Evolutionary conservation across 306 rosid genomes (phyloP), one percentile per base, ranked within the genome.

Genomic region (Cucurbita pepo): DNA sequence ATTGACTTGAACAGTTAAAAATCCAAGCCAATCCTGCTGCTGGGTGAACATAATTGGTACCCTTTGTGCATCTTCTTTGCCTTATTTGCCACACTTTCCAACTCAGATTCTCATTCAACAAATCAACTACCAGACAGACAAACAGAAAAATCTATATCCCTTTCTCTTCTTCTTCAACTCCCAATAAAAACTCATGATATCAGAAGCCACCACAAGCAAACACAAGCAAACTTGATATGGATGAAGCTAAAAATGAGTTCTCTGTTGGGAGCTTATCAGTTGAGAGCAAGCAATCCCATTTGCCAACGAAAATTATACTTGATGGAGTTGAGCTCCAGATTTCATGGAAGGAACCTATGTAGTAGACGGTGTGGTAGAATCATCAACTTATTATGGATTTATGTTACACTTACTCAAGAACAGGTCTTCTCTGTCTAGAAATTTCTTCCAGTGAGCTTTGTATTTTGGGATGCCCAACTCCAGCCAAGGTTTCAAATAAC

Each of bases 401-500:
- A 90, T 86, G 59, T 94, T 94, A 88, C 98, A 94, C 78, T 94
- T 92, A n/a, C 95, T 89, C 85, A 94, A 87, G 87, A 90, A 89
- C 74, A 79, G 88, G 79, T 94, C 89, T 48, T 86, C 92, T 81
- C 78, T 87, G 87, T 81, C 89, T 80, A 89, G 54, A 84, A 76
- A 94, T 80, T 77, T 87, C 89, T 82, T 94, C 98, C 98, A 94
- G 75, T 82, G 81, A 81, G 78, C 77, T 60, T 77, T 90, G 73
- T 90, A 94, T 66, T 86, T 83, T 22, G 96, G 90, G 77, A 94
- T 94, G 74, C 98, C 98, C 86, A 94, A 80, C 77, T 94, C 98
- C 63, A 93, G 90, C 98, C 98, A 93, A 54, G 98, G 98, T 78
- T 93, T 93, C 96, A 93, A 90, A 76, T 94, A 85, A 61, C 98